A percentile compares a stretch with the other conserved stretches of the same genome.
Conservation (phyloP, 768 basidiomycete genomes). For the Crucibulum laeve region DNA sequence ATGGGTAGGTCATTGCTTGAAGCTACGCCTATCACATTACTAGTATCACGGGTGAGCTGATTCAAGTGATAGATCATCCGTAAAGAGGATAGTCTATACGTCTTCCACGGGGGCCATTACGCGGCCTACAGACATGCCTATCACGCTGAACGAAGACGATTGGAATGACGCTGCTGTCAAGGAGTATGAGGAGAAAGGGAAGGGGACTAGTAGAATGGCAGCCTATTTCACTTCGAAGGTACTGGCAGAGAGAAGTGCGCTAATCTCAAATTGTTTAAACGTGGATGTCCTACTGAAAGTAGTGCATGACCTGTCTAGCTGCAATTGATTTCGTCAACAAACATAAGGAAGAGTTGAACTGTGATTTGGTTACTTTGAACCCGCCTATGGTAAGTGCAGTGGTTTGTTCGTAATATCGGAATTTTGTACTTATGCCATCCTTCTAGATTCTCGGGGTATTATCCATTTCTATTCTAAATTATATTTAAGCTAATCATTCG, state of each 20-base stretch:
- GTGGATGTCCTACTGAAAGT: not conserved
- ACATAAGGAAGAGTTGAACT: slow-evolving; percentile 34
- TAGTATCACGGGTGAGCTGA: no score
- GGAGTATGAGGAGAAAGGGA: not conserved
- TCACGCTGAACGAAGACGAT: not conserved
- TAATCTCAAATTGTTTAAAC: not conserved
- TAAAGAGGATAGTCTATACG: not conserved
- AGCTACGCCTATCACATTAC: not conserved
- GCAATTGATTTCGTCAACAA: slow-evolving; percentile 33
- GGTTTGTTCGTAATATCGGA: not conserved
- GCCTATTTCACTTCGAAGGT: not conserved
- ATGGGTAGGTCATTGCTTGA: not conserved
- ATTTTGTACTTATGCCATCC: not conserved
- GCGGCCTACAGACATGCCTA: not conserved
- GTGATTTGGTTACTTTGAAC: slow-evolving; percentile 49
- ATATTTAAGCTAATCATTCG: no score
- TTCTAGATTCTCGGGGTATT: slow-evolving; percentile 25
- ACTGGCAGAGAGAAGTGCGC: not conserved
- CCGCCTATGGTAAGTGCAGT: slow-evolving; percentile 41
- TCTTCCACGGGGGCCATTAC: not conserved
- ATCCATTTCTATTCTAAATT: no score
- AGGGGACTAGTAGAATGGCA: not conserved
- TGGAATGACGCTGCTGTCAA: not conserved
- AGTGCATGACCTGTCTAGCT: slow-evolving; percentile 19
- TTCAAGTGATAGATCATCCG: no score